Evolutionary conservation across 208 protist genomes (phyloP).

Genomic region (Trypanosoma vivax): DNA sequence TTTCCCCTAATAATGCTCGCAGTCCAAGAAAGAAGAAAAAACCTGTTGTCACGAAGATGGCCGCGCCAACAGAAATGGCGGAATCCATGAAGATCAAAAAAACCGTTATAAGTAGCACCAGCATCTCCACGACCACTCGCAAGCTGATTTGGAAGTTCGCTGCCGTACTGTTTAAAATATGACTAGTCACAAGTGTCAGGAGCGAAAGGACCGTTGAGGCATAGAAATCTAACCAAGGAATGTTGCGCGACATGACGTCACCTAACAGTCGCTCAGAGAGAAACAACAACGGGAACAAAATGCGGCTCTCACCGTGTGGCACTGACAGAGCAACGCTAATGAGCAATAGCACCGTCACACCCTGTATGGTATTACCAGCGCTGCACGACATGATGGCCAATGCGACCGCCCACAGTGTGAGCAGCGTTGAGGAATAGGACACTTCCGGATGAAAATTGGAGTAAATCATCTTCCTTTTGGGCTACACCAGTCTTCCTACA

Average conservation of each 20-base stretch:
- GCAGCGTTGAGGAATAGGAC: slow-evolving; percentile 77
- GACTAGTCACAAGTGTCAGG: slow-evolving; percentile 44
- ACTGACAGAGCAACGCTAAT: slow-evolving; percentile 46
- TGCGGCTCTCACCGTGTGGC: slow-evolving; percentile 64
- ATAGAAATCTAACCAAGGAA: slow-evolving; percentile 71
- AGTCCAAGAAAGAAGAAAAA: slow-evolving; percentile 66
- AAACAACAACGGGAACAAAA: slow-evolving; percentile 78
- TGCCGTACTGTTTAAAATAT: slow-evolving; percentile 26
- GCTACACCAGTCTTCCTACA: slow-evolving; percentile 22
- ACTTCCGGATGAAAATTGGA: no score
- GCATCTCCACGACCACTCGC: slow-evolving; percentile 30
- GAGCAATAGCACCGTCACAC: slow-evolving; percentile 42
- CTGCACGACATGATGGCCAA: slow-evolving; percentile 50
- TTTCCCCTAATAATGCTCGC: slow-evolving; percentile 44
- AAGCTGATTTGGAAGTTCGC: slow-evolving; percentile 32
- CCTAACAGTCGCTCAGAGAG: slow-evolving; percentile 61
- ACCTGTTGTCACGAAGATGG: slow-evolving; percentile 52
- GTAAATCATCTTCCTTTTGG: slow-evolving; percentile 24
- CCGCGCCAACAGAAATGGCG: slow-evolving; percentile 51
- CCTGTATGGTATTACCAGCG: slow-evolving; percentile 31
- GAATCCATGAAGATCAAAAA: slow-evolving; percentile 58
- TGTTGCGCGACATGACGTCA: slow-evolving; percentile 29
- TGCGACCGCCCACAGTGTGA: slow-evolving; percentile 55
- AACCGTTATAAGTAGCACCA: slow-evolving; percentile 37
- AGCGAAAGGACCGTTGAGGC: slow-evolving; percentile 75